phyloP scores from a whole-genome alignment of 1,284 basidiomycete species.

The Somion occarium region DNA sequence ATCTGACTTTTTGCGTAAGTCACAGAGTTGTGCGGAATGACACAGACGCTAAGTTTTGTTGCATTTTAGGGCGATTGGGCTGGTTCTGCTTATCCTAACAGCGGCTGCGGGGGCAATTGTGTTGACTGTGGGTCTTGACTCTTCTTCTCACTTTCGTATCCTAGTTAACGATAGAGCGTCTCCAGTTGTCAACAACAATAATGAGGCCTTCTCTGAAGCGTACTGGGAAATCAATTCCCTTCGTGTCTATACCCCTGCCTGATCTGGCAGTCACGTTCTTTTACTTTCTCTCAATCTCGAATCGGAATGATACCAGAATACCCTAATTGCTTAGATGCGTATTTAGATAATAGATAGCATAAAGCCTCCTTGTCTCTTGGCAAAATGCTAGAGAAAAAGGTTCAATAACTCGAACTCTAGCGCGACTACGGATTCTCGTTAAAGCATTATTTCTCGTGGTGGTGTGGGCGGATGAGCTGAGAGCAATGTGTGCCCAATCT shows the following conservation, averaged over 20 bases:
- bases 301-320: background rate
- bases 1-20: constrained; percentile 47
- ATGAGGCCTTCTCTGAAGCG: constrained; percentile 45
- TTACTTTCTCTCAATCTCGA: background rate
- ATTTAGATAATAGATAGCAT: no score
- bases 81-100: constrained; percentile 21
- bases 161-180: background rate
- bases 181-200: constrained; percentile 49
- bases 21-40: background rate
- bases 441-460: no score
- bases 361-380: no score
- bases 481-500: no score
- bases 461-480: no score
- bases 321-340: no score
- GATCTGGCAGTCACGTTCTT: background rate
- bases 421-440: no score
- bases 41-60: constrained; percentile 3
- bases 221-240: constrained; percentile 61
- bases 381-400: no score
- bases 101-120: constrained; percentile 23
- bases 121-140: constrained; percentile 32
- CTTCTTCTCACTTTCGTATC: background rate
- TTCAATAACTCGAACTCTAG: no score
- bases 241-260: constrained; percentile 40
- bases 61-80: constrained; percentile 46